Base-by-base conservation (phyloP, 2,329 filamentous ascomycete genomes). In the Colletotrichum cereale region DNA sequence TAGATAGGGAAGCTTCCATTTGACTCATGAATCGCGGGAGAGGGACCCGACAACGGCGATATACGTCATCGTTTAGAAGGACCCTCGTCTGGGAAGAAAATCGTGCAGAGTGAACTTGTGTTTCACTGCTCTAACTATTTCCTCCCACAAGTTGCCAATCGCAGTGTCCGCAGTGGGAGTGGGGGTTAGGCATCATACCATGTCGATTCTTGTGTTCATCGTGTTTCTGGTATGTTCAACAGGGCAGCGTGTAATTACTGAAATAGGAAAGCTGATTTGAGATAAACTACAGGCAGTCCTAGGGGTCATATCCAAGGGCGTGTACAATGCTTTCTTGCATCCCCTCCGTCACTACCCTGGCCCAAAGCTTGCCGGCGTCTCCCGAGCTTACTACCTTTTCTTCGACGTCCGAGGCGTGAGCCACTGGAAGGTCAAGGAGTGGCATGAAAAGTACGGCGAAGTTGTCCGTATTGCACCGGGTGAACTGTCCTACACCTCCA, bases 381-480 rank as follows among this genome's bases (percentile, higher is more conserved):
- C 66, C 24, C 57, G 69, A 3, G 68, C 68, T 8, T 71, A 71
- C 29, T 71, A 71, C 26, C 57, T 71, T 7, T 71, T 66, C 56
- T 71, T 56, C 38, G 68, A 71, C 16, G 65, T 71, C 29, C 56
- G 68, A 4, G 68, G 68, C 6, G 52, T 68, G 5, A 71, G 68
- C 11, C 68, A 71, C 14, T 71, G 68, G 68, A 71, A 71, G 52
- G 64, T 71, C 34, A 66, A 68, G 31, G 68, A 71, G 29, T 69
- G 71, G 58, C 77, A 79, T 24, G 67, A 75, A 21, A 40, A 67
- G 18, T 79, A 79, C 55, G 78, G 78, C 10, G 69, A 75, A 24
- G 78, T 85, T 0, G 78, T 86, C 16, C 81, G 85, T 2, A 76
- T 83, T 7, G 79, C 76, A 0, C 84, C 84, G 0, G 79, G 80